Conservation (phyloP, 345 rosid species). For the Carallia pectinifolia region DNA sequence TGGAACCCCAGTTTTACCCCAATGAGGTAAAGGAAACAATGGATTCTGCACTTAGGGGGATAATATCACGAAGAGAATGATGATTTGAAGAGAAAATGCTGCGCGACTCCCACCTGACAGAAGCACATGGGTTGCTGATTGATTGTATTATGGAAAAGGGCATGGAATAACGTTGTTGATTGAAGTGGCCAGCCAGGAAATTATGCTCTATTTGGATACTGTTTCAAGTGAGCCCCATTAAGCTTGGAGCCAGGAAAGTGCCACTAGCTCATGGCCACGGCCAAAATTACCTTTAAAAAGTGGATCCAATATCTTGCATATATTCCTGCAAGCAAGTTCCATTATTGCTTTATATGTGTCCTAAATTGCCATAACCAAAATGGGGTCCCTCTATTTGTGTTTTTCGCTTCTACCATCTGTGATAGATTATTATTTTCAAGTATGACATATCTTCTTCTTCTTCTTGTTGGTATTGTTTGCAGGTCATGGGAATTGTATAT, state of each 20-base stretch:
- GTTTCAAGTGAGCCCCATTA: slow-evolving; percentile 23
- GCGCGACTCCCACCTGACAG: slow-evolving; percentile 29
- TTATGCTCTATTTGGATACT: slow-evolving; percentile 10
- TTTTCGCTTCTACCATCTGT: neutral
- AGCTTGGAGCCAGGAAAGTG: neutral
- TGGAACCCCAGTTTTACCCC: neutral
- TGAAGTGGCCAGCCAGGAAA: slow-evolving; percentile 12
- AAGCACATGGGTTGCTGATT: slow-evolving; percentile 35
- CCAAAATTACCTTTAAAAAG: slow-evolving; percentile 17
- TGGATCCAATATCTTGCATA: slow-evolving; percentile 6
- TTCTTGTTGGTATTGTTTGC: slow-evolving; percentile 28
- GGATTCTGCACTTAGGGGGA: slow-evolving; percentile 4
- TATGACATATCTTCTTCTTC: slow-evolving; percentile 19
- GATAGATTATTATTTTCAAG: neutral
- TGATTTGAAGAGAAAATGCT: slow-evolving; percentile 17
- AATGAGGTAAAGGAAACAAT: slow-evolving; percentile 6
- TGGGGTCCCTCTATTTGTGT: slow-evolving; percentile 15
- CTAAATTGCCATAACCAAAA: neutral
- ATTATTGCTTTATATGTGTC: slow-evolving; percentile 6
- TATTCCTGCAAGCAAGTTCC: slow-evolving; percentile 18
- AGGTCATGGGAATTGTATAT: slow-evolving; percentile 93
- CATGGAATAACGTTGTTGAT: slow-evolving; percentile 20
- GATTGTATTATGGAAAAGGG: slow-evolving; percentile 20
- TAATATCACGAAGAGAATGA: slow-evolving; percentile 19
- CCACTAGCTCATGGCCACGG: slow-evolving; percentile 3